phyloP scores from a whole-genome alignment of 768 basidiomycete species.

The Ramaria sp. region DNA sequence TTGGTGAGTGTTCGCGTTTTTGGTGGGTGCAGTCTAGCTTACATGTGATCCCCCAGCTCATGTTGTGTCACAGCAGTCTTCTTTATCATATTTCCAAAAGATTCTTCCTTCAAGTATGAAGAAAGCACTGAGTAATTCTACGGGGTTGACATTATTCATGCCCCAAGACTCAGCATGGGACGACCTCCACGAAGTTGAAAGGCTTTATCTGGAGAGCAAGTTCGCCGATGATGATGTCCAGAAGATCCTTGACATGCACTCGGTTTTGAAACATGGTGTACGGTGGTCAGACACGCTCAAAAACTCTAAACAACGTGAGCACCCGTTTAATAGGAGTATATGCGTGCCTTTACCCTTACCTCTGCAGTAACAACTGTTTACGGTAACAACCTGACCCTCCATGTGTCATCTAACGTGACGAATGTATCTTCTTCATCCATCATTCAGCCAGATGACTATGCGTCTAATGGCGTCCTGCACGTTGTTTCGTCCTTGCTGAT shows the following conservation, averaged over 20 bases:
- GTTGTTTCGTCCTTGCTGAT: slow-evolving; percentile 76
- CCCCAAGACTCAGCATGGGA: slow-evolving; percentile 82
- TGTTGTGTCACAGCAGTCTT: slow-evolving; percentile 46
- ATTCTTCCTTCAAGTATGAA: slow-evolving; percentile 55
- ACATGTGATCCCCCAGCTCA: slow-evolving; percentile 32
- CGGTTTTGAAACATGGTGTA: slow-evolving; percentile 48
- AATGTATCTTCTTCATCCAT: slow-evolving; percentile 50
- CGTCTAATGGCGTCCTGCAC: slow-evolving; percentile 91
- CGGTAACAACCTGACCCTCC: slow-evolving; percentile 54
- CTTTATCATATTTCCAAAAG: slow-evolving; percentile 63
- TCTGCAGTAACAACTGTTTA: slow-evolving; percentile 56
- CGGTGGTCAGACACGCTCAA: slow-evolving; percentile 58
- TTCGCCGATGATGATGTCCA: slow-evolving; percentile 74
- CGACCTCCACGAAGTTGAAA: slow-evolving; percentile 64
- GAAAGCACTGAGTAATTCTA: slow-evolving; percentile 47
- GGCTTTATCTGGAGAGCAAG: slow-evolving; percentile 79
- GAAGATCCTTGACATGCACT: slow-evolving; percentile 71
- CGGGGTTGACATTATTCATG: slow-evolving; percentile 80
- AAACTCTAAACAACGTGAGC: slow-evolving; percentile 43
- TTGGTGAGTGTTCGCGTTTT: slow-evolving; percentile 42
- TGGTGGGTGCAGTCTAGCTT: slow-evolving; percentile 2
- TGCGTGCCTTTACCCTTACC: background rate
- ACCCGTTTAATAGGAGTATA: background rate
- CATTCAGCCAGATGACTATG: slow-evolving; percentile 75
- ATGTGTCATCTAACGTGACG: slow-evolving; percentile 39